Conservation (phyloP, 805 yeast genomes). For the Candida fluviatilis region DNA sequence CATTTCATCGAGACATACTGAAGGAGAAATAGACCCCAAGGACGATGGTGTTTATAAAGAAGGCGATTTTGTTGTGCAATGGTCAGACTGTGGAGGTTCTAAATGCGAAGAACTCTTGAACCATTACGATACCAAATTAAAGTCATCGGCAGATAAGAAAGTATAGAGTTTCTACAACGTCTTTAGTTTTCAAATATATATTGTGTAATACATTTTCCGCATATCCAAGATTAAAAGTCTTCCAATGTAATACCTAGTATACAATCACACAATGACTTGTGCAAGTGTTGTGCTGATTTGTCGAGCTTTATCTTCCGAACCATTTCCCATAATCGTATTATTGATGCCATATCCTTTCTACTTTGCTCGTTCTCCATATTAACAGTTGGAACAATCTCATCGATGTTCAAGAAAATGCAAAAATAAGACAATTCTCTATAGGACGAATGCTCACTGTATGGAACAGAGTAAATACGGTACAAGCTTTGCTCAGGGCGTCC, state of each 20-base stretch:
- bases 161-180: neutral
- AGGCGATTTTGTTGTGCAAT: conserved; percentile 67
- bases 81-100: conserved; percentile 52
- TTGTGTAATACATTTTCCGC: neutral
- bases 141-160: neutral
- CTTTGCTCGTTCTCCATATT: conserved; percentile 30
- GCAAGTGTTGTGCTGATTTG: neutral
- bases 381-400: conserved; percentile 76
- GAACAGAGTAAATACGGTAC: conserved; percentile 56
- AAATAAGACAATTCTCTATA: conserved; percentile 74
- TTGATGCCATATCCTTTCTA: conserved; percentile 26
- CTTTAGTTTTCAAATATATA: neutral
- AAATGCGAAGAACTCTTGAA: conserved; percentile 52
- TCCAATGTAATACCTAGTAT: conserved; percentile 7
- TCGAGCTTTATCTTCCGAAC: conserved; percentile 12
- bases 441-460: conserved; percentile 94
- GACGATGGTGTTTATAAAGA: conserved; percentile 48
- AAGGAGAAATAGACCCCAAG: conserved; percentile 17
- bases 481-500: conserved; percentile 18
- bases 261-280: conserved; percentile 2
- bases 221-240: conserved; percentile 4
- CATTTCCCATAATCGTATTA: conserved; percentile 28
- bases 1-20: conserved; percentile 26
- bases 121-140: conserved; percentile 11
- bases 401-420: conserved; percentile 47